Percentiles rank a stretch among this genome's conserved stretches.
Conservation (phyloP, 73 alveolate species). For the Paramecium caudatum region DNA sequence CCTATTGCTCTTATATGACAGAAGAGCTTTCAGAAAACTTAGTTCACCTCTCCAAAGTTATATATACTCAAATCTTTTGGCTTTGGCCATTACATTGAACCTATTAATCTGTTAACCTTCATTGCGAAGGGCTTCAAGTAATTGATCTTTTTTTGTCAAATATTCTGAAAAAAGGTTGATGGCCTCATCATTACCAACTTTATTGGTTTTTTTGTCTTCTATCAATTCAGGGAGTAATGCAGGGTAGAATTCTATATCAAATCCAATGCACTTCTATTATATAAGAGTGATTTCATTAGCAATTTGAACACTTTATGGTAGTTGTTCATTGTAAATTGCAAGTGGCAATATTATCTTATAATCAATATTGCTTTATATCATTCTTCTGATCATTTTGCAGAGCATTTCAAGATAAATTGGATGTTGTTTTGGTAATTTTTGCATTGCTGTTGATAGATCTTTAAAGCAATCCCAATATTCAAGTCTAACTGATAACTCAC, state of each 20-base stretch:
- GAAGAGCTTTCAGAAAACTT: constrained; percentile 16
- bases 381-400: constrained; percentile 91
- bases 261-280: constrained; percentile 32
- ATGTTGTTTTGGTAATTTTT: constrained; percentile 72
- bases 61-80: constrained; percentile 9
- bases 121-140: neutral
- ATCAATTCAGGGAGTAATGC: constrained; percentile 62
- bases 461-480: constrained; percentile 74
- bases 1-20: neutral
- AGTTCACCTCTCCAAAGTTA: constrained; percentile 54
- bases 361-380: constrained; percentile 81
- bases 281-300: constrained; percentile 54
- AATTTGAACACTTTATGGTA: neutral
- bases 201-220: constrained; percentile 64
- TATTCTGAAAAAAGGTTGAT: constrained; percentile 58
- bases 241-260: constrained; percentile 71
- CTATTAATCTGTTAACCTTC: constrained; percentile 2
- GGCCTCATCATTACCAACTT: constrained; percentile 68
- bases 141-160: neutral
- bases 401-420: constrained; percentile 84
- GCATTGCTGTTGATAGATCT: constrained; percentile 60
- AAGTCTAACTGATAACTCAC: constrained; percentile 47
- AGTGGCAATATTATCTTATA: constrained; percentile 14
- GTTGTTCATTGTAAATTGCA: constrained; percentile 35
- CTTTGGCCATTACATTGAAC: neutral